A percentile compares a stretch with the other conserved stretches of the same genome.
These are phyloP conservation scores for Huntiella abstrusa DNA, from an alignment of 2,329 filamentous ascomycete species.

Conservation along the genomic window DNA sequence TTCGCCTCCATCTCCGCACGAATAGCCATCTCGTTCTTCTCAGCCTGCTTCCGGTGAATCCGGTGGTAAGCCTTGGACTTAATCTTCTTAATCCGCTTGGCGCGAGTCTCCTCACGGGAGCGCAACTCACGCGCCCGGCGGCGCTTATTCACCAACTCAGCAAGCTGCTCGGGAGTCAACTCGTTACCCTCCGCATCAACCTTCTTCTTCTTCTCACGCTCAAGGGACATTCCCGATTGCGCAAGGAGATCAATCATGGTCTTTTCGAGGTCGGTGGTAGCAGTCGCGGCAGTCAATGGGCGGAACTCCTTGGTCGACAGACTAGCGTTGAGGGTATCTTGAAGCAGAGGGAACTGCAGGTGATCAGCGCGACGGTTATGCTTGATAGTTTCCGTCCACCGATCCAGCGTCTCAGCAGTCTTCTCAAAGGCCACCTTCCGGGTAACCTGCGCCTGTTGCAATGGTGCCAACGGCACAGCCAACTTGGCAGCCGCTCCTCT, in stretches of 20 bases:
- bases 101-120: conserved; percentile 72
- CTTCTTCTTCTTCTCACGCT: conserved; percentile 27
- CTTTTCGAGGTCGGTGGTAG: conserved; percentile 64
- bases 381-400: conserved; percentile 92
- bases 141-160: conserved; percentile 54
- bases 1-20: conserved; percentile 35
- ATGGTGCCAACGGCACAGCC: conserved; percentile 62
- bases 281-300: conserved; percentile 41
- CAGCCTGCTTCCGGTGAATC: conserved; percentile 61
- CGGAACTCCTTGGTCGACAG: conserved; percentile 43
- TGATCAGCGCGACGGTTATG: conserved; percentile 83
- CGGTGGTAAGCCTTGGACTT: conserved; percentile 92
- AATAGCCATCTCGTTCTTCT: conserved; percentile 33
- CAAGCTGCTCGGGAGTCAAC: conserved; percentile 49
- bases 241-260: conserved; percentile 78
- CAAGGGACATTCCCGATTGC: conserved; percentile 57
- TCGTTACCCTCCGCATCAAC: conserved; percentile 30
- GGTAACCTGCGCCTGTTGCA: conserved; percentile 72
- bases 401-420: conserved; percentile 73
- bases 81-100: conserved; percentile 94
- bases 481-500: conserved; percentile 41
- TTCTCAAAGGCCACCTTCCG: conserved; percentile 71
- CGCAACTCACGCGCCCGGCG: conserved; percentile 67
- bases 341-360: conserved; percentile 66
- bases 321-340: conserved; percentile 44